Conservation (phyloP, 441 rosid genomes). For the Brassica hybrid region DNA sequence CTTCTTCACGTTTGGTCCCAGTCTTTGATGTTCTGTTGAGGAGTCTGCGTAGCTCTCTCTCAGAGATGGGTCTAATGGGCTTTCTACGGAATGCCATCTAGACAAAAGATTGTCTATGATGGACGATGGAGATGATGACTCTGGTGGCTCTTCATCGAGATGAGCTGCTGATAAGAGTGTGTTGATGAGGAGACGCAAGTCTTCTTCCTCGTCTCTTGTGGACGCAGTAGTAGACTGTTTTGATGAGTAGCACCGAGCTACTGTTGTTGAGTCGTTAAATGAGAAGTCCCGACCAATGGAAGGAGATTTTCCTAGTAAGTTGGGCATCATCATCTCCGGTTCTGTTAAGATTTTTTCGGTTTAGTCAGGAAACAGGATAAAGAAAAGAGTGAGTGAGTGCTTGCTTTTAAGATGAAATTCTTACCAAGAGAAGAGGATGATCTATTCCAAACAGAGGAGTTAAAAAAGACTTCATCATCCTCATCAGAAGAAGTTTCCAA, state of each 20-base stretch:
- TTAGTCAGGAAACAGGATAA: neutral
- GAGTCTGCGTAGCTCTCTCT: constrained; percentile 59
- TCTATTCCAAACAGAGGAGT: constrained; percentile 42
- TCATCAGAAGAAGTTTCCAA: constrained; percentile 70
- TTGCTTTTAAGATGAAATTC: constrained; percentile 13
- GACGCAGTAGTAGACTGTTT: constrained; percentile 49
- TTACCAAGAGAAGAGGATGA: constrained; percentile 52
- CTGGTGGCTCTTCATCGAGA: constrained; percentile 42
- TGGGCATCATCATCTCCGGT: constrained; percentile 51
- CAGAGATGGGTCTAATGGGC: constrained; percentile 76
- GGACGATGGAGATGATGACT: constrained; percentile 40
- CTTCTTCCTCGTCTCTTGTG: constrained; percentile 58
- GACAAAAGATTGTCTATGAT: constrained; percentile 34
- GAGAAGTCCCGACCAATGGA: constrained; percentile 75
- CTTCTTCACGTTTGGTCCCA: constrained; percentile 59
- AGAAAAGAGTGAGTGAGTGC: neutral
- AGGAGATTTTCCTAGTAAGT: constrained; percentile 84
- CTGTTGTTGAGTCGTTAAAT: constrained; percentile 59
- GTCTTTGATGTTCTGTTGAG: constrained; percentile 58
- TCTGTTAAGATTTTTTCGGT: constrained; percentile 51
- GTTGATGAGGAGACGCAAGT: constrained; percentile 61
- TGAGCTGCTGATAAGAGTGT: constrained; percentile 64
- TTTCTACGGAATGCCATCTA: constrained; percentile 78
- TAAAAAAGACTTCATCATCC: constrained; percentile 27
- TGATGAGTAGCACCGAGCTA: constrained; percentile 50